Conservation (phyloP, 148 eudicot genomes). For the Fallopia convolvulus region DNA sequence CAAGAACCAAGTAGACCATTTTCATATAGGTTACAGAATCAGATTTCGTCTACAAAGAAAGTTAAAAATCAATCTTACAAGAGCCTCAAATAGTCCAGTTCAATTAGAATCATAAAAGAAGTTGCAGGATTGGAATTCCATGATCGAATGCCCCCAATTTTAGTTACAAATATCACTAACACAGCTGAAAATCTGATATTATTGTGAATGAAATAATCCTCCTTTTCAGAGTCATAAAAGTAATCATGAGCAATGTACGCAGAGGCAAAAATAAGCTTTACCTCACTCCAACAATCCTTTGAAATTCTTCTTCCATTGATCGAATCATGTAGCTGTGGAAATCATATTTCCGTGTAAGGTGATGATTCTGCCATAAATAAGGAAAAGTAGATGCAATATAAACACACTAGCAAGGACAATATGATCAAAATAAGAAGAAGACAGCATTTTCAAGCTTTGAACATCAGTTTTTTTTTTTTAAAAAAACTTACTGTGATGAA, state of each 20-base stretch:
- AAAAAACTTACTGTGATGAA: conserved; percentile 65
- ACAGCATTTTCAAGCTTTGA: neutral
- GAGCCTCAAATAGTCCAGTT: neutral
- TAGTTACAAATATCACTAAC: neutral
- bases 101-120: neutral
- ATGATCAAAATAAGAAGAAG: neutral
- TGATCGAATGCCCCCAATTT: neutral
- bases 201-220: neutral
- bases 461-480: neutral
- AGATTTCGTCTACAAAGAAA: neutral
- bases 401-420: neutral
- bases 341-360: conserved; percentile 87
- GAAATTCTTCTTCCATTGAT: conserved; percentile 99
- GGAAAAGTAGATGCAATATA: neutral
- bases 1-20: neutral
- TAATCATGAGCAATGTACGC: neutral
- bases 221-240: neutral
- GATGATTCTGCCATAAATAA: conserved; percentile 72
- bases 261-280: conserved; percentile 18
- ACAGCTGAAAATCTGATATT: neutral
- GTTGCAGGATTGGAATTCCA: neutral
- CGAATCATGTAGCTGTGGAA: conserved; percentile 99
- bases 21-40: neutral
- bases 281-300: conserved; percentile 98
- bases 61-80: neutral